Evolutionary conservation across 2,329 filamentous ascomycete genomes (phyloP), one percentile per base, ranked within the genome.

Genomic region (Xylariaceae sp.): DNA sequence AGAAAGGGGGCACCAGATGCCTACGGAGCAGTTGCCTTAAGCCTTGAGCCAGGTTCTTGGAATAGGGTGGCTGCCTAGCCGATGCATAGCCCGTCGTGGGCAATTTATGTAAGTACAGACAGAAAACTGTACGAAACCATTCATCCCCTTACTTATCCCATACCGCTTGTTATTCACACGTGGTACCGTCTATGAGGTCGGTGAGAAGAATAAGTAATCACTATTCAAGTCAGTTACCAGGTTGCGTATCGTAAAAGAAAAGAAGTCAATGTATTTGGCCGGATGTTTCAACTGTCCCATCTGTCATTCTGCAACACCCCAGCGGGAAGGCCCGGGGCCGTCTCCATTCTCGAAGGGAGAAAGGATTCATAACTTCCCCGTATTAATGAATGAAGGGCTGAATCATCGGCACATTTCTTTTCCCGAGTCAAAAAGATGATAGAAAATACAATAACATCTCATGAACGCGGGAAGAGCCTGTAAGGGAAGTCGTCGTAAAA

Each of bases 11-110:
- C 23, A 5, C 23, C 15, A 8, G 23, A 39, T 30, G 23, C 17
- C 23, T 59, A 47, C 47, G 18, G 34, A 42, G 42, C 13, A 51
- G 44, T 4, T 15, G n/a, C 9, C 10, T 13, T 18, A 30, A 34
- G 15, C 15, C 51, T 44, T 8, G 17, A 56, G 30, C 53, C 53
- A 10, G 56, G 59, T 59, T 56, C 53, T 59, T 47, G 59, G 59
- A 56, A 51, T 45, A 30, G 53, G 30, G 45, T 47, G 47, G 34
- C 45, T 59, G 15, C 47, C 9, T 60, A 37, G 18, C 57, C 39
- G 54, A 51, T 50, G 30, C 4, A 49, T 45, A n/a, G 42, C 42
- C 42, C 42, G 23, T 30, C 23, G 42, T 39, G 17, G n/a, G 34
- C 13, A 17, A 34, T 54, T 35, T 1, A 15, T 37, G 5, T 30